Evolutionary conservation across 768 basidiomycete species (phyloP), one percentile per base, ranked within the genome.

Genomic region (Trametes cingulata): DNA sequence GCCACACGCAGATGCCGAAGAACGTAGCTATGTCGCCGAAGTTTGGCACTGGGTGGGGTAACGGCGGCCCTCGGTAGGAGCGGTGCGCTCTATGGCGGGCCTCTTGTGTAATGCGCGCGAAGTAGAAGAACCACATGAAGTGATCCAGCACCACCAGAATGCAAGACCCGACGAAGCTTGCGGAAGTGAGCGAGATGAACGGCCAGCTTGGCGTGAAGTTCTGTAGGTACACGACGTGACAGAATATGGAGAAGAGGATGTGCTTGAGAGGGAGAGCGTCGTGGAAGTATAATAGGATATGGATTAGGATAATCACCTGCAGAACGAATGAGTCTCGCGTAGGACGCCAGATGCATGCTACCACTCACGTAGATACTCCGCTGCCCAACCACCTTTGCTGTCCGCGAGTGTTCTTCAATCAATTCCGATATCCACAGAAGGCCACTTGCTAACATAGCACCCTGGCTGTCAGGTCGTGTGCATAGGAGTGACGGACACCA

Each of bases 121-220:
- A 98, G 75, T 98, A 83, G 76, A 91, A 93, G 79, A 99, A 99
- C 93, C 95, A 98, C 40, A 93, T 72, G 71, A 98, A 98, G 74
- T 98, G 97, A 76, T 98, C 93, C 1, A 77, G 73, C 57, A 99
- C 82, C 64, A 97, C 96, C 55, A 95, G 77, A 19, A 82, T 63
- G 73, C 95, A 97, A 0, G 95, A 98, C 0, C 84, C 80, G 46
- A 98, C 73, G 80, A 99, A 98, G 6, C 86, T 84, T 19, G 77
- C 70, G 0, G 95, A 98, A 15, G 91, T 83, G 48, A 99, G 82
- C 2, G 93, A 95, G 67, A 99, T 98, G 71, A 93, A 75, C 1
- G 97, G 97, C 96, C 97, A 99, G 22, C 81, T 80, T 6, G 76
- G 67, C 10, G 93, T 91, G 74, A 98, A 97, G 75, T 98, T 98